Evolutionary conservation across 23 red algal species (phyloP).

Genomic region (Gracilaria domingensis): DNA sequence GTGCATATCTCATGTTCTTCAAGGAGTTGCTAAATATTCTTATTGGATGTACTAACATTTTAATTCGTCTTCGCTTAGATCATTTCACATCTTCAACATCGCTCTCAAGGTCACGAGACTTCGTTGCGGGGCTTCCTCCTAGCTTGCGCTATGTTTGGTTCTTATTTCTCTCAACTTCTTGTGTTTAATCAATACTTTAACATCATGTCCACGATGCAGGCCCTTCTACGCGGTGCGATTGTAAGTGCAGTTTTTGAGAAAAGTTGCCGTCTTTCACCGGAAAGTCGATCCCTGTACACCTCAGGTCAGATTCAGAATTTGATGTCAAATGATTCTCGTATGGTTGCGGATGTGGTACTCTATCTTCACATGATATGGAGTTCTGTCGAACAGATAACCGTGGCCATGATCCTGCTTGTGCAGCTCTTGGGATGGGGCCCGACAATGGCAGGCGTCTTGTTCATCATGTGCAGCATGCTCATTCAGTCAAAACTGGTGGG

Average conservation of each 20-base stretch:
- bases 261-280: conserved; percentile 69
- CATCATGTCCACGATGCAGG: conserved; percentile 55
- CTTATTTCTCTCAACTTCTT: conserved; percentile 61
- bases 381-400: conserved; percentile 71
- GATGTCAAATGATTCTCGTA: conserved; percentile 83
- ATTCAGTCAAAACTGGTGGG: conserved; percentile 72
- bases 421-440: conserved; percentile 73
- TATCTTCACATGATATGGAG: conserved; percentile 78
- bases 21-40: not conserved
- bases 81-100: conserved; percentile 69
- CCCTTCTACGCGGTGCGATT: conserved; percentile 49
- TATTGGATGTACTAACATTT: not conserved
- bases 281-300: conserved; percentile 65
- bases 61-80: not conserved
- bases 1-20: not conserved
- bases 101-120: not conserved
- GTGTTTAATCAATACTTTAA: conserved; percentile 86
- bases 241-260: conserved; percentile 72
- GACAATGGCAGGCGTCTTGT: conserved; percentile 71
- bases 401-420: conserved; percentile 80
- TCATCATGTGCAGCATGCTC: conserved; percentile 59
- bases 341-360: conserved; percentile 66
- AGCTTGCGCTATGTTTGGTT: conserved; percentile 54
- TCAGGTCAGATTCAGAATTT: conserved; percentile 83
- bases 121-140: conserved; percentile 28